phyloP scores from a whole-genome alignment of 768 basidiomycete genomes.

The Suillus tomentosus region DNA sequence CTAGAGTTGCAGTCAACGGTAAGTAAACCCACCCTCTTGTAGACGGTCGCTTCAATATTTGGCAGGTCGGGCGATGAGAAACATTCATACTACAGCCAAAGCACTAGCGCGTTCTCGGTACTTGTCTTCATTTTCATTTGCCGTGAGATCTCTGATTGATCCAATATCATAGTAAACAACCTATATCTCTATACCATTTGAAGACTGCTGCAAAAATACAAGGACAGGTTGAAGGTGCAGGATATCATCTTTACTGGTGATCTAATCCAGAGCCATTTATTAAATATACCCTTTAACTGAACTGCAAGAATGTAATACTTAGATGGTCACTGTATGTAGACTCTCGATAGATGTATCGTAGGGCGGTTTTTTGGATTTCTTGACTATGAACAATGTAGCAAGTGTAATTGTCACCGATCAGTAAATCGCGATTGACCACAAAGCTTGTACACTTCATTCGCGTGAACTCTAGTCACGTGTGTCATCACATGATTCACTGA shows the following conservation, averaged over 20 bases:
- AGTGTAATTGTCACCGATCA: not conserved
- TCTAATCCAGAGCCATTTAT: not conserved
- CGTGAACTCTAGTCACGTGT: not conserved
- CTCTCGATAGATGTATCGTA: not conserved
- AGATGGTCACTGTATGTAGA: not conserved
- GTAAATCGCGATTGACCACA: not conserved
- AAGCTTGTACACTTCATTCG: not conserved
- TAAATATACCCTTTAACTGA: not conserved
- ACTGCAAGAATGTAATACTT: not conserved
- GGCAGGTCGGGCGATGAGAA: constrained; percentile 7
- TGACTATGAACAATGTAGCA: not conserved
- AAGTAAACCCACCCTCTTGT: not conserved
- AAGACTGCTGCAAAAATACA: constrained; percentile 3
- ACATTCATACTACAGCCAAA: constrained; percentile 3
- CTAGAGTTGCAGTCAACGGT: constrained; percentile 4
- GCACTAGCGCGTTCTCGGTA: not conserved
- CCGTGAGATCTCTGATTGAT: not conserved
- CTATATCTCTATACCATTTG: not conserved
- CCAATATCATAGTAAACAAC: not conserved
- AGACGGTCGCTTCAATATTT: not conserved
- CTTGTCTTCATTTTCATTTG: not conserved
- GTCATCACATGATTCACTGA: not conserved
- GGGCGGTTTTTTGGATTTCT: not conserved
- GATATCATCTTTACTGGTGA: constrained; percentile 11
- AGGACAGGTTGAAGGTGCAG: constrained; percentile 4